Conservation (phyloP, 2,329 filamentous ascomycete genomes). For the Aspergillus pseudotamarii region DNA sequence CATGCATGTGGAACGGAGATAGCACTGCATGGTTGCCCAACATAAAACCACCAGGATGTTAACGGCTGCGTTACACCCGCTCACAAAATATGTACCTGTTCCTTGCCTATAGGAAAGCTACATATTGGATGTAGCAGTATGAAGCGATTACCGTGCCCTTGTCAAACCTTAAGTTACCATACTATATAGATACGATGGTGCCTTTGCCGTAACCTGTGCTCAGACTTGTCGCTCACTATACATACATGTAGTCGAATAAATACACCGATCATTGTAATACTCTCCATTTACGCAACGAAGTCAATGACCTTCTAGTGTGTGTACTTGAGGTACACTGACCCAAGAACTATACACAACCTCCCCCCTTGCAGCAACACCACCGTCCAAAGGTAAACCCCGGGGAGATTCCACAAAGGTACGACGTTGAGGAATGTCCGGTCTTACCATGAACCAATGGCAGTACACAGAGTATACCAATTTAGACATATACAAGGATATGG, state of each 20-base stretch:
- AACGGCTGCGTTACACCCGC: background rate
- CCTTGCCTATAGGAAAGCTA: background rate
- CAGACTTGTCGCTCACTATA: no score
- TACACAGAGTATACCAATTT: background rate
- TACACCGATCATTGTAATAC: background rate
- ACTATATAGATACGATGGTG: no score
- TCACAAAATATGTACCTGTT: background rate
- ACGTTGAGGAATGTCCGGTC: background rate
- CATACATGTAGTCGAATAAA: no score
- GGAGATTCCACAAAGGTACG: background rate
- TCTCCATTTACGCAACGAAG: background rate
- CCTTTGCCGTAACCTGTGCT: no score
- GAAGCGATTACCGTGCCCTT: background rate
- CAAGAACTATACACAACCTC: background rate
- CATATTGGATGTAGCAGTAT: background rate
- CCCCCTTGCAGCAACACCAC: background rate
- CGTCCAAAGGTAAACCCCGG: background rate
- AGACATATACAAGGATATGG: background rate
- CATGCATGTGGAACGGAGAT: background rate
- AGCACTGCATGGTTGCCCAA: background rate
- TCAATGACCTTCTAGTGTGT: background rate
- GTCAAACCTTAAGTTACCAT: background rate
- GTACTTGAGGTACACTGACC: background rate
- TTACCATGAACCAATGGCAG: background rate
- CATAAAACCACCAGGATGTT: background rate